phyloP scores from a whole-genome alignment of 2,329 filamentous ascomycete species.

The Cercospora zeae-maydis region DNA sequence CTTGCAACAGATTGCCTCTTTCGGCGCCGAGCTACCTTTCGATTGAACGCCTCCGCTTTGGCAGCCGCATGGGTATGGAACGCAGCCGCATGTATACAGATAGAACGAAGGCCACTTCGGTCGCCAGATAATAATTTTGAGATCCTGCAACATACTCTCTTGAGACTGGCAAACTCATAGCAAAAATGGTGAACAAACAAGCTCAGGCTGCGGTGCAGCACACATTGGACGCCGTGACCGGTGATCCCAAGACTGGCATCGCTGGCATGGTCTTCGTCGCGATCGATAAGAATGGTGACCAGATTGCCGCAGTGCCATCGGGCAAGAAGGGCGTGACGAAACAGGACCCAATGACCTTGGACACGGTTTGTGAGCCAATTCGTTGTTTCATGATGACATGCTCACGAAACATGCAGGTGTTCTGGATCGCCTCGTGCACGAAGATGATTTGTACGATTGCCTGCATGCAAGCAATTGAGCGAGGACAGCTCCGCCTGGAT shows the following conservation, averaged over 20 bases:
- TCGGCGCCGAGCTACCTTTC: slow-evolving; percentile 13
- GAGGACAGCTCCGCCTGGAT: slow-evolving; percentile 43
- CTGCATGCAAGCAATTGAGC: slow-evolving; percentile 49
- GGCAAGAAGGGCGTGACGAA: slow-evolving; percentile 41
- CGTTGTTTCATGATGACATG: neutral
- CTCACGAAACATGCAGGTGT: slow-evolving; percentile 38
- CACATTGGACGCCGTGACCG: slow-evolving; percentile 36
- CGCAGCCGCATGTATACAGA: slow-evolving; percentile 9
- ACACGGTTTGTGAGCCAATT: slow-evolving; percentile 40
- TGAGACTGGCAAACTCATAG: neutral
- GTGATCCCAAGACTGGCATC: slow-evolving; percentile 34
- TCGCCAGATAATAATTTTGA: neutral
- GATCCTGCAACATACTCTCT: neutral
- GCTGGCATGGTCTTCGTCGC: slow-evolving; percentile 47
- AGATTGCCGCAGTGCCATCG: slow-evolving; percentile 42
- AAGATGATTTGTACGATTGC: slow-evolving; percentile 46
- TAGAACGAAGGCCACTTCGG: neutral
- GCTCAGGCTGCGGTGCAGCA: slow-evolving; percentile 38
- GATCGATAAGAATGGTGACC: slow-evolving; percentile 44
- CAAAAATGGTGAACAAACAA: slow-evolving; percentile 28
- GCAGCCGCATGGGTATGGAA: slow-evolving; percentile 1
- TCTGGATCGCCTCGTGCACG: slow-evolving; percentile 55
- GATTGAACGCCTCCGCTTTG: slow-evolving; percentile 12
- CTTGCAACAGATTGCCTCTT: slow-evolving; percentile 7
- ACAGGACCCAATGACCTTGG: slow-evolving; percentile 54